These are phyloP conservation scores for Chrysopogon serrulatus DNA, from an alignment of 176 grass and related monocot species.

Conservation along the genomic window DNA sequence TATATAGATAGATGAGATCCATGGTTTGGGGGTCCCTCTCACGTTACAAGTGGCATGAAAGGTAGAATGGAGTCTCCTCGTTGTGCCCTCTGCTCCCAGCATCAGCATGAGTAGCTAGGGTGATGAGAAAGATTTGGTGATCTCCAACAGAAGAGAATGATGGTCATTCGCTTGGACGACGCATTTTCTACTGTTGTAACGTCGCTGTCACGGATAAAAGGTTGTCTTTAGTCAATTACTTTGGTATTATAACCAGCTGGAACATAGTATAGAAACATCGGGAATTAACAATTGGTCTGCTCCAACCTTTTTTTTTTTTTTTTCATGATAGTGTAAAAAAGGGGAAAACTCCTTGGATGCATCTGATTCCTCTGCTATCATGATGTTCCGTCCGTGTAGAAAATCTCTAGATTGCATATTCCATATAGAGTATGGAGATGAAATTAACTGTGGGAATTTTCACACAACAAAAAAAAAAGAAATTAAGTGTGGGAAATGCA, in stretches of 20 bases:
- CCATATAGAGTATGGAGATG: too few species aligned
- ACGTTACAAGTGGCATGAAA: conserved; percentile 23
- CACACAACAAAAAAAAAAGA: too few species aligned
- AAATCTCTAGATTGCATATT: neutral
- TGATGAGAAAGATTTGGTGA: conserved; percentile 19
- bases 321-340: neutral
- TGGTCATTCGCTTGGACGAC: neutral
- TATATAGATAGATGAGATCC: too few species aligned
- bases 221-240: neutral
- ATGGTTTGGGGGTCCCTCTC: conserved; percentile 21
- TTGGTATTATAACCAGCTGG: neutral
- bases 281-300: neutral
- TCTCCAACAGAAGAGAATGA: neutral
- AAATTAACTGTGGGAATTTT: too few species aligned
- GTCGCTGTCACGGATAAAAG: conserved; percentile 23
- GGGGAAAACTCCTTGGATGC: neutral
- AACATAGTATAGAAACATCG: too few species aligned
- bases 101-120: conserved; percentile 12
- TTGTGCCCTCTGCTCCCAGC: conserved; percentile 17
- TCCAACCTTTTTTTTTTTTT: neutral
- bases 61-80: conserved; percentile 1
- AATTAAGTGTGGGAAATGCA: neutral
- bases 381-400: neutral
- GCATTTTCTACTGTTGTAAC: neutral
- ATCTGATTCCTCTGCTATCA: neutral